Base-by-base conservation (phyloP, 1,284 basidiomycete genomes). In the Leccinum subfulvum region DNA sequence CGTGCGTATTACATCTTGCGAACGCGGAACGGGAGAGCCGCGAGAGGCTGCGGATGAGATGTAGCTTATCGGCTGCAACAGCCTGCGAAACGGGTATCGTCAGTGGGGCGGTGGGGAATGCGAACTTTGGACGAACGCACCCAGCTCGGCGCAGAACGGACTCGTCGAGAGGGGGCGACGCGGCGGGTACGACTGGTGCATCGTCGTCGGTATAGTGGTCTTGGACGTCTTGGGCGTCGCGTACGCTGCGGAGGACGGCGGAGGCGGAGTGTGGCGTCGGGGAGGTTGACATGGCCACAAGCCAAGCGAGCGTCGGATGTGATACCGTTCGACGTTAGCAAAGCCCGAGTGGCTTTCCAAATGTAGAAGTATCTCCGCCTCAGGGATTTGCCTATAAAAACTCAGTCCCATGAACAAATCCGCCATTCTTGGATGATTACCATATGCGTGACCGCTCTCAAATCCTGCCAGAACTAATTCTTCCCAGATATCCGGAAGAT, bases 391-490 rank as follows among this genome's bases (percentile, higher is more conserved):
- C 84, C 78, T 79, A 52, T 30, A 5, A 16, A 52, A 16, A 26
- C 14, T 26, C 16, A 47, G 18, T 3, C 44, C 13, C 18, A 18
- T 10, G 44, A 47, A 47, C 11, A 47, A 39, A 21, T 47, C 18
- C 3, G 41, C 0, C 18, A 21, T 47, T 47, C 18, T 18, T 52
- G 14, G 35, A 71, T 65, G 75, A 69, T 85, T 85, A 64, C 89
- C 90, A 73, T 92, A 92, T 1, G 87, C 90, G 68, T 91, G 89
- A 3, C 90, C 90, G 37, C 86, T 88, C 74, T 91, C 88, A 68
- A 92, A 89, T 13, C 90, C 90, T 3, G 85, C 88, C 11, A 79
- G 77, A 62, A 84, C 80, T 1, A 91, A 81, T 67, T 84, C 83
- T 65, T 85, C 84, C 90, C 90, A 92, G 47, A 92, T 92, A 16